Evolutionary conservation across 768 basidiomycete genomes (phyloP).

Genomic region (Pulveroboletus sp.): DNA sequence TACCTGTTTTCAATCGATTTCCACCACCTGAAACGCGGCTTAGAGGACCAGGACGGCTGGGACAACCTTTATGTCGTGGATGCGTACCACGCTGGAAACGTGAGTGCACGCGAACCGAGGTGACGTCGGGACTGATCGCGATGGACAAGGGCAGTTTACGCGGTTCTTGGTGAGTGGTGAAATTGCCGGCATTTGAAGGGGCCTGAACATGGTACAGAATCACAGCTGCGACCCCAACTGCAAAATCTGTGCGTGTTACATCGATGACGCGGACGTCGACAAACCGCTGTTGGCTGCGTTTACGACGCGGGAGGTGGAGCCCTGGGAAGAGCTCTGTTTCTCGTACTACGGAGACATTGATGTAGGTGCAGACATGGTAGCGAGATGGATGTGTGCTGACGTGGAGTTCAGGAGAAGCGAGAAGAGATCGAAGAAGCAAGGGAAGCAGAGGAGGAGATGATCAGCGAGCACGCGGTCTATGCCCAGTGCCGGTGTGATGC

Average conservation of each 20-base stretch:
- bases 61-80: slow-evolving; percentile 59
- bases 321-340: slow-evolving; percentile 72
- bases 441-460: not conserved
- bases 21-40: slow-evolving; percentile 47
- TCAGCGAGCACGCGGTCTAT: slow-evolving; percentile 41
- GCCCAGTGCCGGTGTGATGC: slow-evolving; percentile 49
- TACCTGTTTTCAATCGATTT: slow-evolving; percentile 85
- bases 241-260: slow-evolving; percentile 63
- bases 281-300: slow-evolving; percentile 70
- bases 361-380: slow-evolving; percentile 17
- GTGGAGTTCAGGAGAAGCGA: slow-evolving; percentile 16
- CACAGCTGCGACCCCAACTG: slow-evolving; percentile 91
- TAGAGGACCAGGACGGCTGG: slow-evolving; percentile 23
- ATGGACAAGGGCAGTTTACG: slow-evolving; percentile 64
- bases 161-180: slow-evolving; percentile 64
- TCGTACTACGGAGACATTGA: slow-evolving; percentile 62
- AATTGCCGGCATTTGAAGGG: no score
- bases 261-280: slow-evolving; percentile 68
- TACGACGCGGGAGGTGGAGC: slow-evolving; percentile 56
- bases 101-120: slow-evolving; percentile 34
- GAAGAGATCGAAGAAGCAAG: slow-evolving; percentile 12
- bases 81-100: slow-evolving; percentile 85
- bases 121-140: slow-evolving; percentile 1
- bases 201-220: slow-evolving; percentile 47
- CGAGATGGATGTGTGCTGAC: not conserved